A percentile compares a stretch with the other conserved stretches of the same genome.
These are phyloP conservation scores for Westerdykella aurantiaca DNA, from an alignment of 2,329 filamentous ascomycete species.

Conservation along the genomic window DNA sequence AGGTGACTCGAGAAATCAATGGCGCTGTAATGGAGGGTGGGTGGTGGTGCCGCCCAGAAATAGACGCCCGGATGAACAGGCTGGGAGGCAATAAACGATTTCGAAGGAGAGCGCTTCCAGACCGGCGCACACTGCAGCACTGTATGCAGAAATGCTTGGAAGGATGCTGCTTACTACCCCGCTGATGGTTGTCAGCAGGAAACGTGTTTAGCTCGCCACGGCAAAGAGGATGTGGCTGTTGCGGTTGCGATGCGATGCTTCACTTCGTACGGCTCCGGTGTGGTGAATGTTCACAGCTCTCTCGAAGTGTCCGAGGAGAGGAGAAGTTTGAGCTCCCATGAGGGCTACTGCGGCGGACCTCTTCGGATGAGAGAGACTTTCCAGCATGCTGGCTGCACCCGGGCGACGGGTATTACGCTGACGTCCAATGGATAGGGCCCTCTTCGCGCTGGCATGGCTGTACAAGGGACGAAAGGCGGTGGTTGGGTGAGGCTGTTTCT, in stretches of 20 bases:
- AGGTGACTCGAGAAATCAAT: slow-evolving; percentile 15
- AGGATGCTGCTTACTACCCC: slow-evolving; percentile 16
- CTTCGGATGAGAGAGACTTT: background rate
- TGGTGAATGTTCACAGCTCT: too few relatives aligned
- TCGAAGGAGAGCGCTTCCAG: slow-evolving; percentile 26
- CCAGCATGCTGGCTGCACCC: background rate
- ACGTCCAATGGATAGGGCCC: background rate
- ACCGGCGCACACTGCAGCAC: slow-evolving; percentile 20
- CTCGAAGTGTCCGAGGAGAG: too few relatives aligned
- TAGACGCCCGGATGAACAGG: slow-evolving; percentile 36
- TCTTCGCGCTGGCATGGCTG: background rate
- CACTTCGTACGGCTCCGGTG: too few relatives aligned
- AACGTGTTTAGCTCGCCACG: too few relatives aligned
- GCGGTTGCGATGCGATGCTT: too few relatives aligned
- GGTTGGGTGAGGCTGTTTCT: background rate
- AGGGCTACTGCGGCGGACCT: background rate
- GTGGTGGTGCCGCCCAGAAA: slow-evolving; percentile 33
- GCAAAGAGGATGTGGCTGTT: too few relatives aligned
- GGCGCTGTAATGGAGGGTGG: slow-evolving; percentile 20
- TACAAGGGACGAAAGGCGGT: background rate
- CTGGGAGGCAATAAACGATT: slow-evolving; percentile 21
- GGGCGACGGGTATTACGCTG: background rate
- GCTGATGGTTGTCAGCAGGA: slow-evolving; percentile 11
- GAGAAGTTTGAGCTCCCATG: background rate
- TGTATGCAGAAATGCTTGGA: slow-evolving; percentile 2